Evolutionary conservation across 2,329 filamentous ascomycete species (phyloP), one percentile per base, ranked within the genome.

Genomic region (Ophioceras dolichostomum): DNA sequence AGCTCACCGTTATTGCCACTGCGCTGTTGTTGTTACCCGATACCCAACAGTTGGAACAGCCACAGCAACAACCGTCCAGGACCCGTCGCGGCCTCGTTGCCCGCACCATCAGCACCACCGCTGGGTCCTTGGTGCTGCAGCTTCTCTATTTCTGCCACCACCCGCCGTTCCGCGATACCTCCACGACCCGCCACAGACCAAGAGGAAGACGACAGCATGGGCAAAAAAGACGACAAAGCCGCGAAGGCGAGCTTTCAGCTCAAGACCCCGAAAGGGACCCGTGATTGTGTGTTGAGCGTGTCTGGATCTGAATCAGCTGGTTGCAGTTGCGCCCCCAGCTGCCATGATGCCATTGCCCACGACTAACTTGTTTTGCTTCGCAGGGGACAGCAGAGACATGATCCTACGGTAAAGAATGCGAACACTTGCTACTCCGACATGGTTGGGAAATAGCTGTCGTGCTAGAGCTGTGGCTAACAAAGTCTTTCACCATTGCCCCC

Each of bases 221-320:
- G 39, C 39, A 47, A 49, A 39, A 37, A 44, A 7, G 37, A 43
- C 5, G 38, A 29, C 22, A 41, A 60, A 14, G 55, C 55, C 24
- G 49, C 59, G 16, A 43, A 52, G 13, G 48, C 30, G 36, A 37
- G 36, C 29, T 60, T 6, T 49, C 55, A 74, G 55, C 64, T 85
- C 54, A 87, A 87, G 65, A 80, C 76, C 48, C 80, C 82, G 41
- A 87, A 87, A 65, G 83, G 83, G 44, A 87, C 83, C 37, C 76
- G 79, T 50, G 83, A 87, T 56, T 67, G 74, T 37, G 32, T 19
- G 36, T 37, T 19, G n/a, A 10, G 19, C 12, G 16, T 17, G 16
- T 12, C 12, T 31, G 16, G 29, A 9, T 18, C 19, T 8, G 29
- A 16, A 18, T 12, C 29, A 12, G 14, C 16, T 5, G n/a, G n/a